These are phyloP conservation scores for Collybia sordida DNA, from an alignment of 768 basidiomycete genomes.

Conservation along the genomic window DNA sequence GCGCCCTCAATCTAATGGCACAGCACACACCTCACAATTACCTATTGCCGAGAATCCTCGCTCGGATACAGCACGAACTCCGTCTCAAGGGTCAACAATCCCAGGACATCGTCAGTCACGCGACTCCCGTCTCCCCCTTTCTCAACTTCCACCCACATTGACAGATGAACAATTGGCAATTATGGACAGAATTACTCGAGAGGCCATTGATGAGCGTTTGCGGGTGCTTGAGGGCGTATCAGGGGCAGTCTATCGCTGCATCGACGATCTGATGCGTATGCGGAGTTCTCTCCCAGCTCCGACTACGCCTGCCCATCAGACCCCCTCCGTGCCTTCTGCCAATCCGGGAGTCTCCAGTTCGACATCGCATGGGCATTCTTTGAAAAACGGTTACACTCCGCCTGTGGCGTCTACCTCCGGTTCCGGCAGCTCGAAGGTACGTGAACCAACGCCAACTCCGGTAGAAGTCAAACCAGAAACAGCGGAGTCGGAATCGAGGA, in stretches of 20 bases:
- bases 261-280: conserved; percentile 77
- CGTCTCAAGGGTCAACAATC: background rate
- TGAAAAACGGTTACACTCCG: background rate
- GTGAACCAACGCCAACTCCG: background rate
- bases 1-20: background rate
- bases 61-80: background rate
- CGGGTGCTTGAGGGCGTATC: conserved; percentile 79
- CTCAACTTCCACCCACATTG: conserved; percentile 44
- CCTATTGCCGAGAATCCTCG: conserved; percentile 4
- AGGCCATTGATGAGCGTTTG: conserved; percentile 84
- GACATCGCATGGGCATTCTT: background rate
- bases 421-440: conserved; percentile 2
- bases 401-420: conserved; percentile 5
- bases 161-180: conserved; percentile 63
- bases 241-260: conserved; percentile 64
- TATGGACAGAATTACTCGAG: conserved; percentile 68
- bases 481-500: background rate
- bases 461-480: too few species aligned
- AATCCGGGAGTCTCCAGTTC: conserved; percentile 1
- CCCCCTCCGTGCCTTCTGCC: conserved; percentile 9
- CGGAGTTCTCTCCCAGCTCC: conserved; percentile 65
- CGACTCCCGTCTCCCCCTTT: conserved; percentile 9
- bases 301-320: conserved; percentile 12
- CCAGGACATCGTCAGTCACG: background rate
- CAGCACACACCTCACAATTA: background rate